phyloP scores from a whole-genome alignment of 108 stramenopile species.

The Stephanodiscus minutulus region DNA sequence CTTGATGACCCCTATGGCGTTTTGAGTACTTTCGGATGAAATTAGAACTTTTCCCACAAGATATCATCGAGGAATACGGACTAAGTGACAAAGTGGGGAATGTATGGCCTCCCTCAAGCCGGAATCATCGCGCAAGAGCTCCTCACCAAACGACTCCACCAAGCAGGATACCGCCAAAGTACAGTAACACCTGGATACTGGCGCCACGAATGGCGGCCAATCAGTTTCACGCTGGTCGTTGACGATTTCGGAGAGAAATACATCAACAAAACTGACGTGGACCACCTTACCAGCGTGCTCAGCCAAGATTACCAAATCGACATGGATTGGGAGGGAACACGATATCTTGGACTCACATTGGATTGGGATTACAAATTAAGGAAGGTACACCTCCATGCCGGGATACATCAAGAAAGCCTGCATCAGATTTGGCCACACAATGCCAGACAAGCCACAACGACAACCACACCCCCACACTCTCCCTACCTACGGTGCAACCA shows the following conservation, averaged over 20 bases:
- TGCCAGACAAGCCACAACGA: background rate
- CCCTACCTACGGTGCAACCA: too few species aligned
- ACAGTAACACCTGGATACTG: conserved; percentile 34
- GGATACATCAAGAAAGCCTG: too few species aligned
- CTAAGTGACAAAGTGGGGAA: conserved; percentile 22
- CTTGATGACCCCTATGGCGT: conserved; percentile 40
- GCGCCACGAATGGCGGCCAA: conserved; percentile 14
- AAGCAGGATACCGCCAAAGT: conserved; percentile 4
- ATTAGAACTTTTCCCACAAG: conserved; percentile 19
- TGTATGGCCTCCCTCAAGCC: conserved; percentile 47
- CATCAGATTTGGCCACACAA: too few species aligned
- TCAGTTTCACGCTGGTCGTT: conserved; percentile 47
- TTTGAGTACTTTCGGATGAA: conserved; percentile 28
- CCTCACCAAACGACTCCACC: conserved; percentile 17
- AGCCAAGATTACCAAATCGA: conserved; percentile 21
- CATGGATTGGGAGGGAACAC: conserved; percentile 25
- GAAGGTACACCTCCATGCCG: background rate
- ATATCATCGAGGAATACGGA: conserved; percentile 43
- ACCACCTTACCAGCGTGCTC: conserved; percentile 36
- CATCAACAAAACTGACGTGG: conserved; percentile 11
- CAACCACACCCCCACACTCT: too few species aligned
- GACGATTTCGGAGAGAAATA: conserved; percentile 50
- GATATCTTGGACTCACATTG: conserved; percentile 40
- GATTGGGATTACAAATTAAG: conserved; percentile 46
- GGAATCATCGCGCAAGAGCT: conserved; percentile 45